These are phyloP conservation scores for Jamesozyma spencerorum DNA, from an alignment of 805 yeast genomes.

Conservation along the genomic window DNA sequence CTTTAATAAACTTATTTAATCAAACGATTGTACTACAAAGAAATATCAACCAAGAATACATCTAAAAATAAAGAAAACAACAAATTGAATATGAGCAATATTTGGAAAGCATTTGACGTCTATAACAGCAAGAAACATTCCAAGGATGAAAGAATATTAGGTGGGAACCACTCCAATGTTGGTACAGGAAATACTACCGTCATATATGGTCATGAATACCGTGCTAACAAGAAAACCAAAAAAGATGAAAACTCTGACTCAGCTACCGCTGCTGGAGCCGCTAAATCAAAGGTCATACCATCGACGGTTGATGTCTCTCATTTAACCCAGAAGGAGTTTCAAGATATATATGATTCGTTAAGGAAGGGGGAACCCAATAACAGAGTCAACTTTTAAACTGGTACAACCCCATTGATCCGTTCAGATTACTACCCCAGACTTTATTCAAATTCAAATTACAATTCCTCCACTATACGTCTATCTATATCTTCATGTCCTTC, in stretches of 20 bases:
- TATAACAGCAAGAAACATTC: constrained; percentile 28
- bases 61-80: too few relatives aligned
- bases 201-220: constrained; percentile 19
- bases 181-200: constrained; percentile 15
- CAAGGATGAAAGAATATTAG: constrained; percentile 11
- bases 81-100: constrained; percentile 7
- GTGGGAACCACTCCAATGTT: constrained; percentile 15
- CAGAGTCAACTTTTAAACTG: constrained; percentile 15
- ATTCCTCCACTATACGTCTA: too few relatives aligned
- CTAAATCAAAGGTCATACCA: constrained; percentile 2
- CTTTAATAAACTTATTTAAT: too few relatives aligned
- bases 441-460: too few relatives aligned
- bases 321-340: constrained; percentile 19
- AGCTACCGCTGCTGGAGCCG: not conserved
- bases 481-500: too few relatives aligned
- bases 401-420: not conserved
- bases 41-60: too few relatives aligned
- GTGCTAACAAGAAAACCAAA: constrained; percentile 5
- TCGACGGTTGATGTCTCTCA: constrained; percentile 14
- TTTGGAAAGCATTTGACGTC: constrained; percentile 29
- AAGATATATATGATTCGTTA: constrained; percentile 14
- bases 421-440: too few relatives aligned
- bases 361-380: constrained; percentile 24
- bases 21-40: too few relatives aligned
- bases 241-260: not conserved